Conservation (phyloP, 1,284 basidiomycete genomes). For the Cryptococcus maquisensis region DNA sequence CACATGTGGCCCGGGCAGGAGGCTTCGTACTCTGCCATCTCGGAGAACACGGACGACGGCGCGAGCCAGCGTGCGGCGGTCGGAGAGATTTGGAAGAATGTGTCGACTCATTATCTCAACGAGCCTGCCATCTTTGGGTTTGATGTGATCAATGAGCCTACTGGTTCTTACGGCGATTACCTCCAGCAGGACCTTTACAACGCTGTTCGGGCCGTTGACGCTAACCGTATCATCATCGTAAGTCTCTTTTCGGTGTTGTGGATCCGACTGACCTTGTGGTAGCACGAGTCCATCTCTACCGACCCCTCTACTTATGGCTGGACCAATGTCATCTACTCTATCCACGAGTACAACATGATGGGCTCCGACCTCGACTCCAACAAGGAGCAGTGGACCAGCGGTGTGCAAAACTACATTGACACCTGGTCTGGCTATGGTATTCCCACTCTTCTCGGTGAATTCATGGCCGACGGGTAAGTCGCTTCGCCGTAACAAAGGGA, state of each 20-base stretch:
- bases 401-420: constrained; percentile 18
- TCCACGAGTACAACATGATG: constrained; percentile 39
- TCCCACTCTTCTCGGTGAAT: constrained; percentile 33
- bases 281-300: constrained; percentile 30
- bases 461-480: constrained; percentile 29
- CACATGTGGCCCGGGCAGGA: constrained; percentile 40
- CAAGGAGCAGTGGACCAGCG: constrained; percentile 15
- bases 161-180: constrained; percentile 31
- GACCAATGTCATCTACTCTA: constrained; percentile 39
- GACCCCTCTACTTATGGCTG: constrained; percentile 31
- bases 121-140: constrained; percentile 31
- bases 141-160: constrained; percentile 40
- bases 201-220: constrained; percentile 30
- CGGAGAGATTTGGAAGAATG: constrained; percentile 32
- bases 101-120: constrained; percentile 29
- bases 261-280: neutral
- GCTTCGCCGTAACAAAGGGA: neutral
- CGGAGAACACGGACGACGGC: constrained; percentile 29
- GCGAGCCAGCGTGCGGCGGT: constrained; percentile 19
- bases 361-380: constrained; percentile 18
- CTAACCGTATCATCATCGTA: constrained; percentile 33
- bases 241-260: neutral
- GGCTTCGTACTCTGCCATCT: constrained; percentile 31
- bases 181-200: constrained; percentile 37
- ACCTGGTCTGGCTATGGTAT: constrained; percentile 22